phyloP scores from a whole-genome alignment of 345 rosid species.

The Streptanthus diversifolius region DNA sequence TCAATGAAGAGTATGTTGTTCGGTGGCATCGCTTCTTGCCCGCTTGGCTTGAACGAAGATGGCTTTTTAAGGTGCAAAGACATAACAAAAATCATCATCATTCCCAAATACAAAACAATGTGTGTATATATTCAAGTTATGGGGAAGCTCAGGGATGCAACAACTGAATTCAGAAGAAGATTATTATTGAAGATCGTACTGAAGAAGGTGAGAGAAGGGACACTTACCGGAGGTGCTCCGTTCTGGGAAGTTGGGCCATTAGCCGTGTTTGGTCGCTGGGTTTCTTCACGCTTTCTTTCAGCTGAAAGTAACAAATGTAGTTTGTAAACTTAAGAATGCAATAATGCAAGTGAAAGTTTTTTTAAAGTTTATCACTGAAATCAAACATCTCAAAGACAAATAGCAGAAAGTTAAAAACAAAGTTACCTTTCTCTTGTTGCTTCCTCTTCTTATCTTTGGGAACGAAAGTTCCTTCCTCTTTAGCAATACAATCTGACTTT shows the following conservation, averaged over 20 bases:
- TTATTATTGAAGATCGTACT: not conserved
- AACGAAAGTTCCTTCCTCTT: constrained; percentile 76
- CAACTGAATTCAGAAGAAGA: not conserved
- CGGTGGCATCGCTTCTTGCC: constrained; percentile 64
- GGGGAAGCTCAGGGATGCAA: not conserved
- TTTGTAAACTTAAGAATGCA: not conserved
- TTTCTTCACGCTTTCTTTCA: constrained; percentile 81
- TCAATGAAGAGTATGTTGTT: constrained; percentile 83
- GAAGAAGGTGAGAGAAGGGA: not conserved
- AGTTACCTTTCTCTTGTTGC: constrained; percentile 85
- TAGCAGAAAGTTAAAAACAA: not conserved
- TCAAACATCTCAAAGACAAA: not conserved
- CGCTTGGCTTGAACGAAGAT: constrained; percentile 53
- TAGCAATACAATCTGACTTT: constrained; percentile 83
- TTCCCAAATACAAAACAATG: not conserved
- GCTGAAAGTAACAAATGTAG: constrained; percentile 40
- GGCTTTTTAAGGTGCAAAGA: constrained; percentile 39
- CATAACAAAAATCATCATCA: not conserved
- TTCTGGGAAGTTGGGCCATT: constrained; percentile 56
- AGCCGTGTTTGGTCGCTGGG: constrained; percentile 50
- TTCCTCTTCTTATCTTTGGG: constrained; percentile 87
- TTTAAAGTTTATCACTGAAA: not conserved
- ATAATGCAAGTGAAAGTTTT: not conserved
- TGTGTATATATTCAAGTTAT: not conserved
- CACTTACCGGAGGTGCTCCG: constrained; percentile 58